Base-by-base conservation (phyloP, 768 basidiomycete genomes). In the Agrocybe praecox region DNA sequence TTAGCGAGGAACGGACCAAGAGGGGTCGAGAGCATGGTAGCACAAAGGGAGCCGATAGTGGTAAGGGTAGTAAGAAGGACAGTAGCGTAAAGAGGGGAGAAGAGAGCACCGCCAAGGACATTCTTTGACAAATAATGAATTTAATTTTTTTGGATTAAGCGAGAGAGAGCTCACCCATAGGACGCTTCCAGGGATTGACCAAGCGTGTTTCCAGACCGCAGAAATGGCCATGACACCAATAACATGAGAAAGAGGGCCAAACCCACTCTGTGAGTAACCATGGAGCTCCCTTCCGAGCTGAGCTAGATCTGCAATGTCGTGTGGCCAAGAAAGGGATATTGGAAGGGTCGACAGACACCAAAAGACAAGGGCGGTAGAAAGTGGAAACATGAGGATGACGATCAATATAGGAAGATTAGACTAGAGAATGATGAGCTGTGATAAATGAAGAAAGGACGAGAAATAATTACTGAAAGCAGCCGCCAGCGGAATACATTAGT, bases 141-240 rank as follows among this genome's bases (percentile, higher is more conserved):
- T 45, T 18, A 24, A 45, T 50, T 54, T 29, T 52, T 46, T 21
- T 21, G 56, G 24, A 48, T 55, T 46, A 32, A 49, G 48, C 23
- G 32, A 56, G 52, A 56, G 52, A 24, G 57, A 50, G 77, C 87
- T 55, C 60, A 92, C 92, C 89, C 95, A 88, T 48, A 96, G 80
- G 47, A 96, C 94, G 62, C 92, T 94, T 7, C 96, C 96, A 9
- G 96, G 96, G 56, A 98, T 84, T 57, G 92, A 95, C 96, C 95
- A 98, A 3, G 95, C 94, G 70, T 98, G 96, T 73, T 95, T 97
- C 94, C 94, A 98, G 24, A 94, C 76, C 4, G 92, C 92, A 17
- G 90, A 88, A 14, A 95, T 79, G 36, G 89, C 86, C 64, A 98
- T 80, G 49, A 95, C 93, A 22, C 80, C 85, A 43, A 96, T 70